Evolutionary conservation across 176 grass and related monocot species (phyloP).

Genomic region (Alopecurus myosuroides): DNA sequence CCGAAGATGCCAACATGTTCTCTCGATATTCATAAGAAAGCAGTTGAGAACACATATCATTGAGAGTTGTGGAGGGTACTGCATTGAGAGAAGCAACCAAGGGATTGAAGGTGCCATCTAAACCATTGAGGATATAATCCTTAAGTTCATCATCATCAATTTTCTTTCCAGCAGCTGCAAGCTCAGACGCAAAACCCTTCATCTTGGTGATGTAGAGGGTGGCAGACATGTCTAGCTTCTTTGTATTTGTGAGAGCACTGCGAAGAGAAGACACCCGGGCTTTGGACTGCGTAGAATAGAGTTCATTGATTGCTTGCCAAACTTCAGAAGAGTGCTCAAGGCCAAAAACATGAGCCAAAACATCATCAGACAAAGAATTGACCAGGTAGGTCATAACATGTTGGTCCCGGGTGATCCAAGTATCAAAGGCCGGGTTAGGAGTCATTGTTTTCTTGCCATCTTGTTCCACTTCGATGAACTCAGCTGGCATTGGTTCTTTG

Average conservation of each 20-base stretch:
- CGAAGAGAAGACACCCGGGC: not conserved
- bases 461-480: not conserved
- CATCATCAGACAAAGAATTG: not conserved
- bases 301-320: not conserved
- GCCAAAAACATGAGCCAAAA: not conserved
- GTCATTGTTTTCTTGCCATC: not conserved
- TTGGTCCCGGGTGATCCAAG: not conserved
- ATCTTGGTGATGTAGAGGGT: no score
- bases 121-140: not conserved
- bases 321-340: not conserved
- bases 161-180: not conserved
- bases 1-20: no score
- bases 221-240: not conserved
- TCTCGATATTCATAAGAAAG: no score
- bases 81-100: no score
- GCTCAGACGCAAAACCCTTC: not conserved
- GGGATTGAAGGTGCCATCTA: no score
- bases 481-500: not conserved
- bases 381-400: not conserved
- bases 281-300: not conserved
- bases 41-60: no score
- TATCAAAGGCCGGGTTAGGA: not conserved
- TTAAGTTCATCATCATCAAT: not conserved
- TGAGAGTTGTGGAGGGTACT: no score
- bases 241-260: no score